These are phyloP conservation scores for Sistotremastrum suecicum DNA, from an alignment of 768 basidiomycete genomes.

Conservation along the genomic window DNA sequence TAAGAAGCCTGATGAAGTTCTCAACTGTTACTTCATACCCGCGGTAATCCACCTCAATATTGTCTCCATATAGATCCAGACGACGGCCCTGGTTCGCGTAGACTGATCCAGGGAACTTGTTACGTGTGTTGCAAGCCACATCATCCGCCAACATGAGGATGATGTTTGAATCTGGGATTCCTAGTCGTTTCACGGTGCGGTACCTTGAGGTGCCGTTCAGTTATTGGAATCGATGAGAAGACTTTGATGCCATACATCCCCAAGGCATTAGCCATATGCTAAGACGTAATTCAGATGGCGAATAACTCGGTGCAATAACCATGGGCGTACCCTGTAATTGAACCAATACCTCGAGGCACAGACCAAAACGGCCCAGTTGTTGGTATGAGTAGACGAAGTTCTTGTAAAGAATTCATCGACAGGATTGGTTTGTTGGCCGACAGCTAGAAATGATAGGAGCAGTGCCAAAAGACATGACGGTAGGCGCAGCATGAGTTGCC, in stretches of 20 bases:
- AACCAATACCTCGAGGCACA: slow-evolving; percentile 96
- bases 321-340: slow-evolving; percentile 75
- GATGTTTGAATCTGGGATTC: slow-evolving; percentile 97
- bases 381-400: slow-evolving; percentile 46
- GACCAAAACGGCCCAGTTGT: slow-evolving; percentile 98
- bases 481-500: no score
- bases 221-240: slow-evolving; percentile 1
- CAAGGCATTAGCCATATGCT: slow-evolving; percentile 98
- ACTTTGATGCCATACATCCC: slow-evolving; percentile 56
- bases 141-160: slow-evolving; percentile 99
- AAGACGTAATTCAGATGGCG: neutral
- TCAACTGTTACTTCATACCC: slow-evolving; percentile 98
- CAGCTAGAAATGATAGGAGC: no score
- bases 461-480: no score
- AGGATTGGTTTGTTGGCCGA: no score
- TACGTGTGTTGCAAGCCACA: slow-evolving; percentile 83
- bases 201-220: slow-evolving; percentile 43
- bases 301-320: neutral
- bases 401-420: slow-evolving; percentile 6
- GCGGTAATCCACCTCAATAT: slow-evolving; percentile 96
- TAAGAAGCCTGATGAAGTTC: slow-evolving; percentile 84
- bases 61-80: slow-evolving; percentile 88
- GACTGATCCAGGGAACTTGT: slow-evolving; percentile 83
- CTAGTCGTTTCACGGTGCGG: slow-evolving; percentile 92
- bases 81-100: slow-evolving; percentile 75